phyloP scores from a whole-genome alignment of 768 basidiomycete species.

The Agaricus blazei region DNA sequence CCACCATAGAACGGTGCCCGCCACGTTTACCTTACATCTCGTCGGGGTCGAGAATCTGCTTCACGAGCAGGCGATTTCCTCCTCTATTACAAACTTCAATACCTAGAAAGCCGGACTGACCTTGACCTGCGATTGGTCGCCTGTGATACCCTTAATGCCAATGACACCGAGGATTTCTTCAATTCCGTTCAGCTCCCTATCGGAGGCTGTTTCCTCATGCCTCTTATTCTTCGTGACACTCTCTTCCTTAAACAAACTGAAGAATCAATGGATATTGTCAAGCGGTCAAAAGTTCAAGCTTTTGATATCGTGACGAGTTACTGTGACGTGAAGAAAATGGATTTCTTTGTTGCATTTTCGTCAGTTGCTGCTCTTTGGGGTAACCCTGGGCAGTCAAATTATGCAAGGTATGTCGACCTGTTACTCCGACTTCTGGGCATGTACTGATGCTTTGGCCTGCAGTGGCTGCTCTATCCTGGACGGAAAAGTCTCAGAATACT shows the following conservation, averaged over 20 bases:
- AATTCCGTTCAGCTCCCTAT: conserved; percentile 17
- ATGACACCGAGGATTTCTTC: conserved; percentile 18
- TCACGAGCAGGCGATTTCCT: conserved; percentile 17
- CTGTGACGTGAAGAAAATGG: conserved; percentile 22
- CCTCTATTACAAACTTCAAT: conserved; percentile 21
- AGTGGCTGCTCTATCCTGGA: conserved; percentile 30
- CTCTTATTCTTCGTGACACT: conserved; percentile 26
- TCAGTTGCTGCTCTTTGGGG: conserved; percentile 29
- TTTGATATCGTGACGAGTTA: conserved; percentile 20
- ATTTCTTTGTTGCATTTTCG: conserved; percentile 30
- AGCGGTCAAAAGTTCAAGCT: conserved; percentile 23
- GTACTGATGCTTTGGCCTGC: neutral
- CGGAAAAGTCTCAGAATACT: conserved; percentile 15
- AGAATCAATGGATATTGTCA: conserved; percentile 22
- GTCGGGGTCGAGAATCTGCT: conserved; percentile 24
- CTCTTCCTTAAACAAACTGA: conserved; percentile 24
- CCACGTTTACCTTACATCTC: conserved; percentile 31
- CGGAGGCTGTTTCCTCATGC: conserved; percentile 27
- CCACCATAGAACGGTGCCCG: conserved; percentile 28
- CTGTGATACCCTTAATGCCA: conserved; percentile 22
- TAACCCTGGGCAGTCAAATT: conserved; percentile 32
- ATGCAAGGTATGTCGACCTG: conserved; percentile 20
- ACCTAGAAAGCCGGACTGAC: conserved; percentile 22
- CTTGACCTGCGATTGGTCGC: conserved; percentile 25
- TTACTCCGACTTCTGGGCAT: neutral